Base-by-base conservation (phyloP, 192 early-diverging fungal species). In the Diversispora eburnea region DNA sequence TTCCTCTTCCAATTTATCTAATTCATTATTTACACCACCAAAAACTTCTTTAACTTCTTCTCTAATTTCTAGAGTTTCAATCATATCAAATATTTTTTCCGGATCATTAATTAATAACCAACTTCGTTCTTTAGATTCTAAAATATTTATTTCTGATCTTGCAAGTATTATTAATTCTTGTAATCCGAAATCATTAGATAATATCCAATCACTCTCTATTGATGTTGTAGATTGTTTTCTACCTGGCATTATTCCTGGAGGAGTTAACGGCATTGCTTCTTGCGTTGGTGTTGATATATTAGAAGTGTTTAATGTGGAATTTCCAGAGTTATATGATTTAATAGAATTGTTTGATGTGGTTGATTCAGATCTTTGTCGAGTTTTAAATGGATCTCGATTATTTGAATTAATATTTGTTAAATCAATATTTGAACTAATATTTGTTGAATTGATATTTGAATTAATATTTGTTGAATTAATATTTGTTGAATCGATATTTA, bases 141-240 rank as follows among this genome's bases (percentile, higher is more conserved):
- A 58, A 73, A 45, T 74, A 64, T 8, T 75, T 70, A 41, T 81
- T 63, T 61, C 62, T 43, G 72, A 73, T 51, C 72, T 48, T 13
- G 82, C 79, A 46, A 84, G 43, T 15, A 80, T 63, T 78, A 84
- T 77, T 12, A 84, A 51, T 58, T 82, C 83, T 43, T 82, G 74
- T 59, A 84, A 75, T 43, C 83, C 83, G 75, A 84, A 82, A 58
- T 84, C 81, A 67, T 82, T 72, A 3, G 79, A 78, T 43, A 77
- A 78, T 15, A 80, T 19, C 72, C 60, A 73, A 73, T 73, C 72
- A 43, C 15, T 65, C 43, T 73, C 72, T 19, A 42, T 19, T 12
- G 51, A 20, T 20, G 39, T 39, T 25, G 46, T 17, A 19, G 51
- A 13, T 9, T 48, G 42, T 33, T 33, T 33, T 33, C 25, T 33